Conservation (phyloP, 2,329 filamentous ascomycete species). For the Hypoxylon sp. region DNA sequence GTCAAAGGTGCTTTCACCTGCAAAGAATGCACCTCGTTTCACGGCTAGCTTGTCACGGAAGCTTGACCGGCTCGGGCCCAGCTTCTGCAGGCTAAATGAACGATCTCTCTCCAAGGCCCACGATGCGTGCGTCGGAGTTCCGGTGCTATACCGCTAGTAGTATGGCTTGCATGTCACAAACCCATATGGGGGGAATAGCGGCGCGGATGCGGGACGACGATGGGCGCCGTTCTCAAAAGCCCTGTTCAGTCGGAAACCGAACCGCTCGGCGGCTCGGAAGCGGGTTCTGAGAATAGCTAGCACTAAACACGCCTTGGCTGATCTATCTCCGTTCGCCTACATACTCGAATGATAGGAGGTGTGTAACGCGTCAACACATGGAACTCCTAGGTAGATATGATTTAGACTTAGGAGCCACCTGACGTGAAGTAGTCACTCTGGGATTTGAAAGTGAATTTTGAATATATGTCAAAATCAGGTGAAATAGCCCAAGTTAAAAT, state of each 20-base stretch:
- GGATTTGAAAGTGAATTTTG: slow-evolving; percentile 8
- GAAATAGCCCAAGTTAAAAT: not conserved
- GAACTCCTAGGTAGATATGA: slow-evolving; percentile 6
- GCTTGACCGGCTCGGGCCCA: not conserved
- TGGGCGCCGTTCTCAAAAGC: slow-evolving; percentile 17
- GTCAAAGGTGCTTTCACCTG: slow-evolving; percentile 17
- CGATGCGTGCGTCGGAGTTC: slow-evolving; percentile 26
- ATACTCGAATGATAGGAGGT: slow-evolving; percentile 5
- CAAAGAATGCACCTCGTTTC: slow-evolving; percentile 21
- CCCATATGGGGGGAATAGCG: slow-evolving; percentile 23
- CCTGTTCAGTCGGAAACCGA: slow-evolving; percentile 30
- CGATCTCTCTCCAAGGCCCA: not conserved
- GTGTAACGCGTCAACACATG: slow-evolving; percentile 18
- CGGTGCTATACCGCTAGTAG: slow-evolving; percentile 17
- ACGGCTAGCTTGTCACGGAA: slow-evolving; percentile 16
- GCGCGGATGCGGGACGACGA: slow-evolving; percentile 22
- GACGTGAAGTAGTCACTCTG: slow-evolving; percentile 3
- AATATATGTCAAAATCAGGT: not conserved
- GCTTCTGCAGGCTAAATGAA: slow-evolving; percentile 9
- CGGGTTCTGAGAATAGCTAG: slow-evolving; percentile 19
- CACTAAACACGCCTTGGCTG: slow-evolving; percentile 17
- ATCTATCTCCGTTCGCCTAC: slow-evolving; percentile 11
- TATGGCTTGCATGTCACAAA: slow-evolving; percentile 31
- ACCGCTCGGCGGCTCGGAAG: slow-evolving; percentile 28
- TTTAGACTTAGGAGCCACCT: slow-evolving; percentile 6